Conservation (phyloP, 2,329 filamentous ascomycete genomes). For the Nectriaceae sp. region DNA sequence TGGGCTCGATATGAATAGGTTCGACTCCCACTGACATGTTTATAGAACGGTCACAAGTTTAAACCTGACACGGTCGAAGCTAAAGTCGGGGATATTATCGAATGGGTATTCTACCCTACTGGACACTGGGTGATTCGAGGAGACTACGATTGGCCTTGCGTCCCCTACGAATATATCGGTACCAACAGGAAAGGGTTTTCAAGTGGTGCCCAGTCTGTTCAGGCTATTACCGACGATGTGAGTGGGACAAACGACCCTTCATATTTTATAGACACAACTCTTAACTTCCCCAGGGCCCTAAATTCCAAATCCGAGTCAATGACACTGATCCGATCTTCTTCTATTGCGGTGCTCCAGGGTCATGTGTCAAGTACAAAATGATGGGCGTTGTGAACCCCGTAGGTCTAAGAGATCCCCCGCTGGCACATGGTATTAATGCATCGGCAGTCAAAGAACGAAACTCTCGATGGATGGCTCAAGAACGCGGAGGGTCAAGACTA, state of each 20-base stretch:
- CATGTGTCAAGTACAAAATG: conserved; percentile 69
- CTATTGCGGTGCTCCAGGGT: conserved; percentile 68
- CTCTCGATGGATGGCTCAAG: conserved; percentile 48
- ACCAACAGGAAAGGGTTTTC: conserved; percentile 54
- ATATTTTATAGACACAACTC: background rate
- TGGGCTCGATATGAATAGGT: background rate
- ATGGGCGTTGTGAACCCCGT: conserved; percentile 75
- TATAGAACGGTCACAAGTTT: conserved; percentile 34
- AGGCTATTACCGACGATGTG: conserved; percentile 48
- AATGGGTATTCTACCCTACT: conserved; percentile 63
- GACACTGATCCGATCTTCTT: conserved; percentile 66
- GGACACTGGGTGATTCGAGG: conserved; percentile 66
- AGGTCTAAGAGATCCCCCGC: conserved; percentile 21
- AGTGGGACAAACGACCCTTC: too few species aligned
- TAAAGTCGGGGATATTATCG: conserved; percentile 50
- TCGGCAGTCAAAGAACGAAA: conserved; percentile 47
- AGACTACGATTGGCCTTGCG: conserved; percentile 61
- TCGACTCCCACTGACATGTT: conserved; percentile 5
- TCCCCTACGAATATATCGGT: conserved; percentile 59
- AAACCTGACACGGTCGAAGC: conserved; percentile 32
- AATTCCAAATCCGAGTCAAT: conserved; percentile 52
- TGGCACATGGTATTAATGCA: background rate
- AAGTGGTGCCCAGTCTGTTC: conserved; percentile 50
- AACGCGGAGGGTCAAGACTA: conserved; percentile 50
- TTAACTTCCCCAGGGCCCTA: conserved; percentile 38